A percentile compares a stretch with the other conserved stretches of the same genome.
Conservation (phyloP, 345 rosid species). For the Arabidopsis suecica region DNA sequence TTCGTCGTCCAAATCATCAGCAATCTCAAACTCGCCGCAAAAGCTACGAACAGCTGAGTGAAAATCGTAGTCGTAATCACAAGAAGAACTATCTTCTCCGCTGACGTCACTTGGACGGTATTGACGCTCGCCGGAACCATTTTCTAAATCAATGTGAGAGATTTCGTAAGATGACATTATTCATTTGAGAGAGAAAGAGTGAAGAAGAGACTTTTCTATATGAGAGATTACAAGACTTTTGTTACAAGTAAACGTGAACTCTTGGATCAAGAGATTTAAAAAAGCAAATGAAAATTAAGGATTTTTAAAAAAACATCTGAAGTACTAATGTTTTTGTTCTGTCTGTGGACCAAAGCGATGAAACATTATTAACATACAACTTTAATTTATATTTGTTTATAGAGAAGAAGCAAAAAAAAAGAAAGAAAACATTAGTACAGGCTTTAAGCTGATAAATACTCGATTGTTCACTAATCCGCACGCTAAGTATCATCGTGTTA, state of each 20-base stretch:
- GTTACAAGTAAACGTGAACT: constrained; percentile 47
- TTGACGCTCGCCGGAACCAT: constrained; percentile 26
- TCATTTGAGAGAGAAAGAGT: constrained; percentile 14
- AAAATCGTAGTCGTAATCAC: constrained; percentile 46
- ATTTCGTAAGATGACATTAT: constrained; percentile 41
- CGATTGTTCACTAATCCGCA: constrained; percentile 47
- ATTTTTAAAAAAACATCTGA: not conserved
- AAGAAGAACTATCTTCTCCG: constrained; percentile 45
- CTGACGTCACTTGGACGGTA: constrained; percentile 41
- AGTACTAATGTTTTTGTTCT: constrained; percentile 42
- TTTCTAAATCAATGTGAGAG: constrained; percentile 40
- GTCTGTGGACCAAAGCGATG: constrained; percentile 43
- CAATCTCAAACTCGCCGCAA: constrained; percentile 46
- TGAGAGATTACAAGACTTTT: constrained; percentile 39
- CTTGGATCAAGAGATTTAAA: constrained; percentile 45
- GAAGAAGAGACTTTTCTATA: constrained; percentile 30
- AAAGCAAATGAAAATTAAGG: constrained; percentile 14
- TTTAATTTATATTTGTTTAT: constrained; percentile 17
- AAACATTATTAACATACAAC: constrained; percentile 36
- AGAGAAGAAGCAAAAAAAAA: not conserved
- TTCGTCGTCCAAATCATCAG: constrained; percentile 21
- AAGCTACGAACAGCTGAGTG: constrained; percentile 49
- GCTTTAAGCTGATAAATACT: constrained; percentile 44
- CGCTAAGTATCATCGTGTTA: constrained; percentile 49
- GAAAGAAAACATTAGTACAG: constrained; percentile 16